Evolutionary conservation across 495 filamentous ascomycete genomes (phyloP).

Genomic region (Halenospora varia): DNA sequence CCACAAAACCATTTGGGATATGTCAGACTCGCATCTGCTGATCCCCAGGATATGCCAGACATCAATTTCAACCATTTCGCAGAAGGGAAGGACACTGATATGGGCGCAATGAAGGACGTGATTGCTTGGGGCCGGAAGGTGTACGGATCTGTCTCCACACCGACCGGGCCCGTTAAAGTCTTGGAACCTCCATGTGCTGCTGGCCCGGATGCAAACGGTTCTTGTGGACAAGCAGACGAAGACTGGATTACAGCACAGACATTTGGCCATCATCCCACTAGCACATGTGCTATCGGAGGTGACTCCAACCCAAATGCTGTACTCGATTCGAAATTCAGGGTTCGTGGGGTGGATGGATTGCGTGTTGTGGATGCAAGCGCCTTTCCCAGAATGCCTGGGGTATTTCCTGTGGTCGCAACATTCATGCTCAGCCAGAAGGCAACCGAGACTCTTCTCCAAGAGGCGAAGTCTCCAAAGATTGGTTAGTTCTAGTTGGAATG

Average conservation of each 20-base stretch:
- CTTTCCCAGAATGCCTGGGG: conserved; percentile 54
- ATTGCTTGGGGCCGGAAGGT: conserved; percentile 39
- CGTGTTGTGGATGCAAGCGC: conserved; percentile 60
- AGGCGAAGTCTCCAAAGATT: too few species aligned
- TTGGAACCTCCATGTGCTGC: conserved; percentile 34
- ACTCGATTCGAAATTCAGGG: conserved; percentile 53
- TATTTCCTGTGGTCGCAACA: conserved; percentile 48
- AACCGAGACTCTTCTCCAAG: conserved; percentile 42
- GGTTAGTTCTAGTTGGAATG: too few species aligned
- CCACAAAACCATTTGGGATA: conserved; percentile 47
- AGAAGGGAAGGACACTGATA: conserved; percentile 32
- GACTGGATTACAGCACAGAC: conserved; percentile 30
- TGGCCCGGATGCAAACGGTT: not conserved
- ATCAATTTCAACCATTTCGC: conserved; percentile 49
- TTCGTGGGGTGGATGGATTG: conserved; percentile 51
- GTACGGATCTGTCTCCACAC: conserved; percentile 4
- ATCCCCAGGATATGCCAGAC: conserved; percentile 51
- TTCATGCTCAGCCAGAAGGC: conserved; percentile 62
- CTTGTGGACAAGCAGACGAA: conserved; percentile 36
- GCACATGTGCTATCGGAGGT: conserved; percentile 52
- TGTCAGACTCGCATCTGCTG: conserved; percentile 42
- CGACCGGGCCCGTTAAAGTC: conserved; percentile 37
- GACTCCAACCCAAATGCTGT: conserved; percentile 54
- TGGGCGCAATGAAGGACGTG: conserved; percentile 44
- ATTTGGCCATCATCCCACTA: conserved; percentile 59